These are phyloP conservation scores for Trichosporon sp. DNA, from an alignment of 1,284 basidiomycete genomes.

Conservation along the genomic window DNA sequence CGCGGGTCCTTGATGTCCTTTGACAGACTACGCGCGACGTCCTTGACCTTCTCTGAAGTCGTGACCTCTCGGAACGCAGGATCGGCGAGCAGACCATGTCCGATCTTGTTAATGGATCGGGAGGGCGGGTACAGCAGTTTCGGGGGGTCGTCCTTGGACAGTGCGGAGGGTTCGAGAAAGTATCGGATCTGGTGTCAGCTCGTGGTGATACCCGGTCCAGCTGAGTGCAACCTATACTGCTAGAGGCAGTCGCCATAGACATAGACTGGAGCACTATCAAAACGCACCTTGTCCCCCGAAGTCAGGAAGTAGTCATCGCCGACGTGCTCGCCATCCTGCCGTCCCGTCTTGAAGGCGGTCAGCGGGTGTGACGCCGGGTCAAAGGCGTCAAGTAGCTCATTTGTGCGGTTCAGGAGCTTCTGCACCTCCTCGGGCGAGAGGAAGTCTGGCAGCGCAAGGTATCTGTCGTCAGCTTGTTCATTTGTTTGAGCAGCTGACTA, in stretches of 20 bases:
- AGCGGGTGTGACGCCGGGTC: constrained; percentile 70
- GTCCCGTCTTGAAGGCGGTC: constrained; percentile 80
- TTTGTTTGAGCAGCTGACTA: neutral
- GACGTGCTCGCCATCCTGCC: constrained; percentile 55
- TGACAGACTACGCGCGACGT: constrained; percentile 62
- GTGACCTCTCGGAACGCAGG: constrained; percentile 71
- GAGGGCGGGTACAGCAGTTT: neutral
- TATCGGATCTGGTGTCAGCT: constrained; percentile 32
- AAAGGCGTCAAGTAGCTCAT: constrained; percentile 69
- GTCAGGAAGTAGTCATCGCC: constrained; percentile 86
- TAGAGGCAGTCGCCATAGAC: too few relatives aligned
- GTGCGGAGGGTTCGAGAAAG: constrained; percentile 44
- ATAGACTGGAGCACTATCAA: neutral
- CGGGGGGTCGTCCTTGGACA: constrained; percentile 11
- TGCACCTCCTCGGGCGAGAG: constrained; percentile 57
- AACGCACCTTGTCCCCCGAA: constrained; percentile 82
- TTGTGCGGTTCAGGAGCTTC: constrained; percentile 63
- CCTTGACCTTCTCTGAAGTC: constrained; percentile 62
- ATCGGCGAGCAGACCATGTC: constrained; percentile 68
- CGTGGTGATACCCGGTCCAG: too few relatives aligned
- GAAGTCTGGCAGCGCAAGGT: constrained; percentile 72
- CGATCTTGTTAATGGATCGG: constrained; percentile 50
- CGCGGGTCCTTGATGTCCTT: constrained; percentile 72
- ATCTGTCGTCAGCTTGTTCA: constrained; percentile 49
- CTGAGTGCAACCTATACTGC: too few relatives aligned